Base-by-base conservation (phyloP, 495 filamentous ascomycete genomes). In the Penicillium herquei region DNA sequence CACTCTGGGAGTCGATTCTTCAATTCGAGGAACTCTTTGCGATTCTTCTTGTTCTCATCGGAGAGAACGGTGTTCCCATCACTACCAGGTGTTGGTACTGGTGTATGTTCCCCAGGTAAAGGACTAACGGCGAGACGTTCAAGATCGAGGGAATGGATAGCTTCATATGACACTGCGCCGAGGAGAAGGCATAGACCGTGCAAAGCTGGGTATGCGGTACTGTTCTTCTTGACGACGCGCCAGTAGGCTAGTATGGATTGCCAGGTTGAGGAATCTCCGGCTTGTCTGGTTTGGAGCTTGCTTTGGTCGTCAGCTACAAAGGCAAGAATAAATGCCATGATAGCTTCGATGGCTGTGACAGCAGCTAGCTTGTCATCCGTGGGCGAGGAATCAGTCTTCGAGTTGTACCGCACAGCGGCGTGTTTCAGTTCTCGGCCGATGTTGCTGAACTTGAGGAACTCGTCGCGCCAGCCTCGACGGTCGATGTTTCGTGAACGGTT, bases 341-440 rank as follows among this genome's bases (percentile, higher is more conserved):
- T 71, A 17, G 78, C 72, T 51, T 82, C 79, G 30, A 78, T 69
- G 1, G 70, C 78, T 33, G 72, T 72, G 12, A 72, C 73, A 14
- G 72, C 72, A 34, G 73, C 74, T 21, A 73, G 62, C 52, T 76
- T 79, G 43, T 72, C 71, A 49, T 76, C 72, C 7, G 51, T 39
- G 7, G 44, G 52, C 9, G 68, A 66, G n/a, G 63, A 59, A 13
- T 57, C 52, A 9, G 70, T 59, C 59, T 69, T 70, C 30, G 65
- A 52, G 14, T 68, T 71, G 48, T 71, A 67, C 31, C 67, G 68
- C 40, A 80, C 76, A 8, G 74, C 72, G 0, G 72, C 70, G 62
- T 81, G 76, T 56, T 82, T 82, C 35, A 81, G 52, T 49, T 80
- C 74, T 42, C 75, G 75, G 7, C 75, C 79, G 14, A 78, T 56